Base-by-base conservation (phyloP, 2,329 filamentous ascomycete genomes). In the Pseudovirgaria hyperparasitica region DNA sequence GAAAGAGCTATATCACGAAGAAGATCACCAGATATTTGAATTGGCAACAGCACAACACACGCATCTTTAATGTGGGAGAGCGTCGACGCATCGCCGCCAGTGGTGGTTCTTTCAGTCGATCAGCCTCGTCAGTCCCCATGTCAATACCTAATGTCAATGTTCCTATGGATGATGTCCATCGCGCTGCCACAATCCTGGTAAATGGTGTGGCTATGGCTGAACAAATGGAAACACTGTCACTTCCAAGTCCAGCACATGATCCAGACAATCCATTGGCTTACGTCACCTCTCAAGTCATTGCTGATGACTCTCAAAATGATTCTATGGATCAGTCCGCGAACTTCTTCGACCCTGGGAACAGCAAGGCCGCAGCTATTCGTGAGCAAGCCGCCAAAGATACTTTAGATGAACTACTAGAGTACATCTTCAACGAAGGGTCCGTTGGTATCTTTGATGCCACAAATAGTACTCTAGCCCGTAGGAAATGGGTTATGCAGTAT, bases 1-100 rank as follows among this genome's bases (percentile, higher is more conserved):
- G 90, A 50, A 98, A 98, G 61, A 94, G 86, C 29, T 98, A 98
- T 58, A 92, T 98, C 45, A 96, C 90, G 35, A 96, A 96, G 65
- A 98, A 98, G 61, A 71, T 98, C 36, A 81, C 90, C 32, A 72
- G 90, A 35, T 98, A 96, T 50, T 62, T 98, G 26, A 87, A 92
- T 26, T 98, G 90, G 90, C 75, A 94, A 46, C 90, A 98, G 49
- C 87, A 98, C 56, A 82, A 93, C 46, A 90, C 86, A 9, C 72
- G 70, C 40, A 94, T 98, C 42, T 98, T 98, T 71, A 98, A 98
- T 45, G 90, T 98, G 19, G 90, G 90, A 34, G 87, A 93, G 54
- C 71, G 85, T 46, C 71, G 90, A 43, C 77, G 90, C 42, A 72
- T 86, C 26, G 82, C 77, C 11, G 81, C 79, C 22, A 79, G 66